A percentile compares a stretch with the other conserved stretches of the same genome.
phyloP scores from a whole-genome alignment of 2,329 filamentous ascomycete species.

The Lachnellula cervina region DNA sequence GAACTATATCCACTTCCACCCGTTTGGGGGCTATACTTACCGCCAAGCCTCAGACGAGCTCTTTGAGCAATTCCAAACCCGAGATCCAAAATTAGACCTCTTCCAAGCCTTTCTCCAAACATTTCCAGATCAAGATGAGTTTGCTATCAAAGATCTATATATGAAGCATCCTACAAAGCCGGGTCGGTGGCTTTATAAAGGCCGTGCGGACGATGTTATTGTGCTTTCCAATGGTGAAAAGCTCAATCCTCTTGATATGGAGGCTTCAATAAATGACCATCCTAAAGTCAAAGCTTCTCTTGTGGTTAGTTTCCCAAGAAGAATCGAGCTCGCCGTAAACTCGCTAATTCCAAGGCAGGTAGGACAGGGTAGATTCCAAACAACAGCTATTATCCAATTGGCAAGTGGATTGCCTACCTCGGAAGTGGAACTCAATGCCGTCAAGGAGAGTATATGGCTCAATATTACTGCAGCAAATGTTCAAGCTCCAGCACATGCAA shows the following conservation, averaged over 20 bases:
- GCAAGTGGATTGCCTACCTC: no score
- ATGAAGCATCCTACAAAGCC: slow-evolving; percentile 11
- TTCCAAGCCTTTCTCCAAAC: slow-evolving; percentile 15
- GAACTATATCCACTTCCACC: slow-evolving; percentile 24
- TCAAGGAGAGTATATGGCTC: no score
- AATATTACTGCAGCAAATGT: no score
- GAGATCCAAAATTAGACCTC: slow-evolving; percentile 10
- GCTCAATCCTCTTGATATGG: slow-evolving; percentile 38
- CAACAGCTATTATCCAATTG: no score
- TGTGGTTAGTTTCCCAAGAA: background rate
- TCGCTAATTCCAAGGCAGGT: no score
- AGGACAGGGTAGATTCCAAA: no score
- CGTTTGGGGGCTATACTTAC: slow-evolving; percentile 12
- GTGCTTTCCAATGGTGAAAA: slow-evolving; percentile 37
- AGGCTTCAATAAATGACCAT: slow-evolving; percentile 33
- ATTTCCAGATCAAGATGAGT: slow-evolving; percentile 15
- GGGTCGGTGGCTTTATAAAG: no score
- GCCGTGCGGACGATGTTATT: slow-evolving; percentile 11
- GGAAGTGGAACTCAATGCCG: no score
- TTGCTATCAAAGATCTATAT: slow-evolving; percentile 17
- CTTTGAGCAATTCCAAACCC: slow-evolving; percentile 11
- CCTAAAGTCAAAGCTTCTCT: slow-evolving; percentile 26
- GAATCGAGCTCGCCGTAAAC: no score
- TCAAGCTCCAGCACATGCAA: no score
- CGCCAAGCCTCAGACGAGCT: slow-evolving; percentile 12